Evolutionary conservation across 2,329 filamentous ascomycete genomes (phyloP), one percentile per base, ranked within the genome.

Genomic region (Cladophialophora psammophila): DNA sequence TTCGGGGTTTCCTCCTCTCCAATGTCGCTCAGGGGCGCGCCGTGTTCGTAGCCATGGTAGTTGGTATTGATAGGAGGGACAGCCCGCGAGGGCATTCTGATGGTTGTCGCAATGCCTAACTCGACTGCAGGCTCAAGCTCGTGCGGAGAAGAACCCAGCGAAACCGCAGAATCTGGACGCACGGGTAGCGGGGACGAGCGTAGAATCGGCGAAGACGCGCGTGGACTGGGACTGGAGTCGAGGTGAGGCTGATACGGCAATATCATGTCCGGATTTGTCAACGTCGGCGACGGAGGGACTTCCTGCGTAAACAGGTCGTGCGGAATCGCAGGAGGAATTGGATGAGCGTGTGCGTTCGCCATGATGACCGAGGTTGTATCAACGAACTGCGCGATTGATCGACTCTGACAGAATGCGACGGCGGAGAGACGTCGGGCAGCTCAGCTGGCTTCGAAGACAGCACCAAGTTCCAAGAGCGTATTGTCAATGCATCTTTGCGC

Each of bases 181-280:
- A 53, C 35, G 34, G 55, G 63, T 6, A 63, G 52, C 12, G 68
- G 67, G 9, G 68, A 58, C 9, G 59, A 54, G 48, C 62, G 66
- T 42, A 70, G 40, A 35, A 60, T 65, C 15, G 68, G 68, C 20
- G 68, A 70, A 34, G 68, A 67, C 7, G 68, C 56, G 13, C 65
- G 40, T 5, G 65, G 66, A 45, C 38, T 56, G 48, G 68, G 64
- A 61, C 68, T 66, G 31, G 66, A 53, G 42, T 59, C 48, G 5
- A 61, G 42, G 38, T 66, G 40, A 35, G 61, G 67, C 15, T 65
- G 57, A 40, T 67, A 67, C 10, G 94, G 94, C 60, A 97, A 82
- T 74, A 97, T 96, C 92, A 97, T 94, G 78, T 96, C 94, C 60
- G 93, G 93, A 78, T 97, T 96, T 64, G 93, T 96, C 74, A 97